Conservation (phyloP, 768 basidiomycete species). For the Udeniomyces megalosporus region DNA sequence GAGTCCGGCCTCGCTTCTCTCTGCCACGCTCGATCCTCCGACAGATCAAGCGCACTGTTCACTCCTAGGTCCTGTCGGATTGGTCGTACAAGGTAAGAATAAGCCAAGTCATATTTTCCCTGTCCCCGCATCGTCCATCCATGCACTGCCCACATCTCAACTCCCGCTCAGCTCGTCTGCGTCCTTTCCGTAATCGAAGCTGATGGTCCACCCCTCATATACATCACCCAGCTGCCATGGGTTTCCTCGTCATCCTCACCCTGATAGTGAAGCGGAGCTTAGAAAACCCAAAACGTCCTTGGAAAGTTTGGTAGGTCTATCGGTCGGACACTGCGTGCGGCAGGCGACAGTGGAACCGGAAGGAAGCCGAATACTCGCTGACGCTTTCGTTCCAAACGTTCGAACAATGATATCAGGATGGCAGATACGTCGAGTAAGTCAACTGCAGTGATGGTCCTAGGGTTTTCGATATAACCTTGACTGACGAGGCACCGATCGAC, state of each 20-base stretch:
- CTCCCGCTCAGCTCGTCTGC: background rate
- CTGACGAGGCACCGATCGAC: too few relatives aligned
- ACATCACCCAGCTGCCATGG: background rate
- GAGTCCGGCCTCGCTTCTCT: too few relatives aligned
- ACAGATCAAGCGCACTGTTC: too few relatives aligned
- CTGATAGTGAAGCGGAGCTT: conserved; percentile 9
- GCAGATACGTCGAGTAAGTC: background rate
- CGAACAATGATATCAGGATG: too few relatives aligned
- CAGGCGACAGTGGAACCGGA: too few relatives aligned
- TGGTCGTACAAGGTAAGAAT: conserved; percentile 8
- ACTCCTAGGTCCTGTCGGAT: background rate
- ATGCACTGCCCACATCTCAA: too few relatives aligned
- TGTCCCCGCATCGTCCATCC: too few relatives aligned
- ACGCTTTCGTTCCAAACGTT: too few relatives aligned
- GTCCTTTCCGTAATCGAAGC: background rate
- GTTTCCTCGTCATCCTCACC: conserved; percentile 2
- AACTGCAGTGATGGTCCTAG: background rate
- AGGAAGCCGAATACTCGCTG: too few relatives aligned
- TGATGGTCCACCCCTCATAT: background rate
- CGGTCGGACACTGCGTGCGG: background rate
- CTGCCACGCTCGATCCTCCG: too few relatives aligned
- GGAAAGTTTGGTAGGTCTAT: conserved; percentile 11
- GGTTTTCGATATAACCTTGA: background rate
- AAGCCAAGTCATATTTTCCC: too few relatives aligned
- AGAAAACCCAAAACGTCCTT: conserved; percentile 14